A percentile compares a stretch with the other conserved stretches of the same genome.
Evolutionary conservation across 768 basidiomycete species (phyloP).

Genomic region (Termitomyces sp.): DNA sequence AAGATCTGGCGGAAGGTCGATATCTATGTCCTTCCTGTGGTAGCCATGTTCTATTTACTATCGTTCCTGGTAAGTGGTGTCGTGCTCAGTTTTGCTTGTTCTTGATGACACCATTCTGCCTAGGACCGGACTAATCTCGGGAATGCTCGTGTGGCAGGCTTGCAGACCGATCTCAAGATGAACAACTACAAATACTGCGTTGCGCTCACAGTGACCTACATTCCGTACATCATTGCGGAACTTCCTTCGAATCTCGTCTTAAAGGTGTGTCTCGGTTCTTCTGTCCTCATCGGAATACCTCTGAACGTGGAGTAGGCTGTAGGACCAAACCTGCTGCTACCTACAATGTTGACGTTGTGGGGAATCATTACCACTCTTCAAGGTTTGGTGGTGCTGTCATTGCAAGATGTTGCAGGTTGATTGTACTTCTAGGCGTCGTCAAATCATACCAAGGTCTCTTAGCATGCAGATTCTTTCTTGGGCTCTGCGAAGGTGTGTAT

Average conservation of each 20-base stretch:
- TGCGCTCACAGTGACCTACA: not conserved
- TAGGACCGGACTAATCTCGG: not conserved
- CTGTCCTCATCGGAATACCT: not conserved
- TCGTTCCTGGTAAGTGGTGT: slow-evolving; percentile 27
- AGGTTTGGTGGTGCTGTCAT: slow-evolving; percentile 27
- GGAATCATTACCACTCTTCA: slow-evolving; percentile 62
- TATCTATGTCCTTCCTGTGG: slow-evolving; percentile 26
- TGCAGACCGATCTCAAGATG: slow-evolving; percentile 1
- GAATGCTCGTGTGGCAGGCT: not conserved
- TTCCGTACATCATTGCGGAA: not conserved
- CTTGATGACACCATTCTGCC: not conserved
- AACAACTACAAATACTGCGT: not conserved
- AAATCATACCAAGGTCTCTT: slow-evolving; percentile 37
- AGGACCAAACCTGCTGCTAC: slow-evolving; percentile 16
- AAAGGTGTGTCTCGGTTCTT: not conserved
- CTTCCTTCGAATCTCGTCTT: not conserved
- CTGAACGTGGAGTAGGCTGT: not conserved
- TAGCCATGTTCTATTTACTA: slow-evolving; percentile 30
- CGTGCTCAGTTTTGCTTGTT: slow-evolving; percentile 45
- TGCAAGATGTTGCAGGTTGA: not conserved
- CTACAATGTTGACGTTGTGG: slow-evolving; percentile 60
- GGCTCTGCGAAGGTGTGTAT: slow-evolving; percentile 38
- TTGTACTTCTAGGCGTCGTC: slow-evolving; percentile 34
- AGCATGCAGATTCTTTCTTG: slow-evolving; percentile 46
- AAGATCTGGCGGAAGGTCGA: slow-evolving; percentile 30